Conservation (phyloP, 257 asterid genomes). For the Solanum sparsipilum region DNA sequence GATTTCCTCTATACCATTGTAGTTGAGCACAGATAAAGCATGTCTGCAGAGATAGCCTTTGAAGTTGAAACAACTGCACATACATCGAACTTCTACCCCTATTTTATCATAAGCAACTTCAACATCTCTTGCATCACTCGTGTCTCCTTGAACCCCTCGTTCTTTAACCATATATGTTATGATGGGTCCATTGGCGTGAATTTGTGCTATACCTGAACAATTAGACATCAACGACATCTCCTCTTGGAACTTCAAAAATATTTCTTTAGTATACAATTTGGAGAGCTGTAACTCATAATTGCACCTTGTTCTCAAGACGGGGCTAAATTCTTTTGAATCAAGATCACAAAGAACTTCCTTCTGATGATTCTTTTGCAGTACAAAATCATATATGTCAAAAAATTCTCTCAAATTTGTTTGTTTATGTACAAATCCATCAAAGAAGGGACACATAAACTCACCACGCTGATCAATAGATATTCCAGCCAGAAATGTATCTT, state of each 20-base stretch:
- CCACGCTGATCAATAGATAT: constrained; percentile 6
- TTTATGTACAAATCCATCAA: constrained; percentile 17
- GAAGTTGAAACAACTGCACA: constrained; percentile 26
- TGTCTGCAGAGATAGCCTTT: constrained; percentile 27
- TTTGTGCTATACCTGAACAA: constrained; percentile 13
- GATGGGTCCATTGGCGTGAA: constrained; percentile 16
- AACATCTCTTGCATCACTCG: neutral
- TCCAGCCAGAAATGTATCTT: constrained; percentile 28
- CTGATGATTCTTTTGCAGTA: constrained; percentile 11
- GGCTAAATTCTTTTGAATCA: constrained; percentile 13
- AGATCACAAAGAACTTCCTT: constrained; percentile 23
- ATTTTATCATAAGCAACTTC: constrained; percentile 22
- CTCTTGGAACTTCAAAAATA: constrained; percentile 18
- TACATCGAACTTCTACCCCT: constrained; percentile 24
- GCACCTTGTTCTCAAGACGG: constrained; percentile 11
- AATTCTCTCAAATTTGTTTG: constrained; percentile 25
- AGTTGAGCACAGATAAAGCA: constrained; percentile 17
- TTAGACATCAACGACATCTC: constrained; percentile 15
- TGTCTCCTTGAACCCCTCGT: constrained; percentile 5
- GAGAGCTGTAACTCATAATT: constrained; percentile 21
- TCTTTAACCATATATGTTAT: constrained; percentile 22
- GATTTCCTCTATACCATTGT: constrained; percentile 17
- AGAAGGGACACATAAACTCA: constrained; percentile 9
- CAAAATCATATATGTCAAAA: constrained; percentile 11
- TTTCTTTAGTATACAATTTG: constrained; percentile 21